Percentiles rank a stretch among this genome's conserved stretches.
These are phyloP conservation scores for Usnea hakonensis DNA, from an alignment of 495 filamentous ascomycete species.

Conservation along the genomic window DNA sequence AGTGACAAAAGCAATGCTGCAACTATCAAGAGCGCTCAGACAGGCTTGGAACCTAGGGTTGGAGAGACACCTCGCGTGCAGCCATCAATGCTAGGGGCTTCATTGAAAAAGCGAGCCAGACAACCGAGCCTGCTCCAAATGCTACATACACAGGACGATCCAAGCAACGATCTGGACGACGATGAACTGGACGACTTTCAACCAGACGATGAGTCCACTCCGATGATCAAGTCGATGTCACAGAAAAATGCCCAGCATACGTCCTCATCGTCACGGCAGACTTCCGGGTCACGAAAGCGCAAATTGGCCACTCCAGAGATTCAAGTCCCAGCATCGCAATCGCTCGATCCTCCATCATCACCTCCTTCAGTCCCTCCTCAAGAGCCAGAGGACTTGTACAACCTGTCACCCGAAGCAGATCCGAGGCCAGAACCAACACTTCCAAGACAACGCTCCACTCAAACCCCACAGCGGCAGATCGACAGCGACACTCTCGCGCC, in stretches of 20 bases:
- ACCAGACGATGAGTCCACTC: conserved; percentile 61
- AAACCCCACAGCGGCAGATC: conserved; percentile 6
- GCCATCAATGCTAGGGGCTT: conserved; percentile 28
- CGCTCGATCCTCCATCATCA: conserved; percentile 10
- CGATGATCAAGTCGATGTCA: conserved; percentile 31
- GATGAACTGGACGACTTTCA: conserved; percentile 52
- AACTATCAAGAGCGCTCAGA: neutral
- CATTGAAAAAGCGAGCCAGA: conserved; percentile 57
- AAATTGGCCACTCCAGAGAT: conserved; percentile 22
- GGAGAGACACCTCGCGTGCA: conserved; percentile 18
- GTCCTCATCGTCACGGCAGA: conserved; percentile 16
- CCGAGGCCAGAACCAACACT: conserved; percentile 11
- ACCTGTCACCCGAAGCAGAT: conserved; percentile 11
- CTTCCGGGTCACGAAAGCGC: conserved; percentile 22
- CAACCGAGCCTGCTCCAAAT: conserved; percentile 63
- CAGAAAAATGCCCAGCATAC: conserved; percentile 5
- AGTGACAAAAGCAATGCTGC: neutral
- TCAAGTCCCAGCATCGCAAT: conserved; percentile 24
- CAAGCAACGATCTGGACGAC: conserved; percentile 41
- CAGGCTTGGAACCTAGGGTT: neutral
- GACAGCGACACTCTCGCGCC: conserved; percentile 23
- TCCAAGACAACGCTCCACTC: conserved; percentile 6
- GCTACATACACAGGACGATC: conserved; percentile 47
- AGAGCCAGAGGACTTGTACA: conserved; percentile 4
- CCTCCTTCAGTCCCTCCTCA: conserved; percentile 1